Base-by-base conservation (phyloP, 225 moss, liverwort and hornwort species). In the Polytrichum commune region DNA sequence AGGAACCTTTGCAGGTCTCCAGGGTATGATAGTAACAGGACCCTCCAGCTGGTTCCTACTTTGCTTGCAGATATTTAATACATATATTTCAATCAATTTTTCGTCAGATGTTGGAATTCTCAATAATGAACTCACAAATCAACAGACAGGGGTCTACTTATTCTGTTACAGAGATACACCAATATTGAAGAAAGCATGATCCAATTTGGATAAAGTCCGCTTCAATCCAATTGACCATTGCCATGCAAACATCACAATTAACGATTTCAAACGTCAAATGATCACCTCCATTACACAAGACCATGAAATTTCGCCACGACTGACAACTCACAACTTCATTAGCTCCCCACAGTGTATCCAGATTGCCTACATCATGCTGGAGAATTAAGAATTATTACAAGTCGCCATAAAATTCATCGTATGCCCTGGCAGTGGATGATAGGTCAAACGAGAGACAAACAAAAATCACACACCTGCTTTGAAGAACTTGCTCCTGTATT, bases 401-500 rank as follows among this genome's bases (percentile, higher is more conserved):
- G 3, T 22, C 22, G 60, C 26, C 22, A 61, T 61, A n/a, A 24
- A 26, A n/a, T 9, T 60, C 35, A 33, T 33, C 33, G 8, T 8
- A 33, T 33, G 1, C 33, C 33, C n/a, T 7, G 10, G 60, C 19
- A 58, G 19, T 58, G 23, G 23, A 18, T 19, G 58, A 58, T 61
- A 61, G 26, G 26, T 61, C 60, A 61, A 22, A 61, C 7, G 8
- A n/a, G 60, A 60, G 25, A 25, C 3, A 61, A 61, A 61, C 25
- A 64, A 64, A 9, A 27, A 53, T 10, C 19, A 20, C 9, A 22
- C 46, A 83, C 83, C 80, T 83, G 86, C 73, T 76, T 75, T 60
- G 80, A 86, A 72, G 80, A 80, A 76, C 75, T 80, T 35, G 73
- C 76, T 76, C 75, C 71, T 71, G 70, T 71, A 71, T 64, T 54